phyloP scores from a whole-genome alignment of 768 basidiomycete species.

The Gymnopilus junonius region DNA sequence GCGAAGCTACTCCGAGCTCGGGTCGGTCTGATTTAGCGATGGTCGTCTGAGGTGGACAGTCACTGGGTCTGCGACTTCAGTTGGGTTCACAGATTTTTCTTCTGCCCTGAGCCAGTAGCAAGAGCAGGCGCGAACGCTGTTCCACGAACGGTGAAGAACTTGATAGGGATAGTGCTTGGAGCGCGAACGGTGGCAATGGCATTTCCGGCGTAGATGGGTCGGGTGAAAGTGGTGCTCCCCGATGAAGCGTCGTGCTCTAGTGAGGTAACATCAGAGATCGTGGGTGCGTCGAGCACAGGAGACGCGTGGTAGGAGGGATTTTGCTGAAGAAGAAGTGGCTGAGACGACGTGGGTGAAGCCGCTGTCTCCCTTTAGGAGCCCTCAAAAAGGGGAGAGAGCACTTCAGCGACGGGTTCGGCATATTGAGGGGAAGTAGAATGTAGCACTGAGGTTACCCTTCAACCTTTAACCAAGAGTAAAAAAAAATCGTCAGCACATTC shows the following conservation, averaged over 20 bases:
- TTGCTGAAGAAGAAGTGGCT: conserved; percentile 89
- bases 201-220: conserved; percentile 98
- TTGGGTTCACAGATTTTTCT: conserved; percentile 64
- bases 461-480: conserved; percentile 49
- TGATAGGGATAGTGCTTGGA: conserved; percentile 74
- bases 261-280: conserved; percentile 89
- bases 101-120: conserved; percentile 57
- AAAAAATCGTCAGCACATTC: conserved; percentile 12
- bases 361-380: conserved; percentile 59
- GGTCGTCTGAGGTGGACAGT: conserved; percentile 73
- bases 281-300: conserved; percentile 89
- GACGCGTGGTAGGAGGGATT: conserved; percentile 91
- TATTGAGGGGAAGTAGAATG: conserved; percentile 76
- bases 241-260: conserved; percentile 72
- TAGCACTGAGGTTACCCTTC: conserved; percentile 67
- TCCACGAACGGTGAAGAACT: conserved; percentile 93
- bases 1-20: conserved; percentile 83
- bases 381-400: conserved; percentile 81
- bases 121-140: conserved; percentile 84
- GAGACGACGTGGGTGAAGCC: conserved; percentile 91
- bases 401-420: conserved; percentile 71
- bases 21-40: conserved; percentile 92
- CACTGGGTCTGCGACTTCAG: conserved; percentile 59
- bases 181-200: conserved; percentile 93
- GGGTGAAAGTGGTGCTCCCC: conserved; percentile 83